Conservation (phyloP, 2,329 filamentous ascomycete species). For the Cladophialophora chaetospira region DNA sequence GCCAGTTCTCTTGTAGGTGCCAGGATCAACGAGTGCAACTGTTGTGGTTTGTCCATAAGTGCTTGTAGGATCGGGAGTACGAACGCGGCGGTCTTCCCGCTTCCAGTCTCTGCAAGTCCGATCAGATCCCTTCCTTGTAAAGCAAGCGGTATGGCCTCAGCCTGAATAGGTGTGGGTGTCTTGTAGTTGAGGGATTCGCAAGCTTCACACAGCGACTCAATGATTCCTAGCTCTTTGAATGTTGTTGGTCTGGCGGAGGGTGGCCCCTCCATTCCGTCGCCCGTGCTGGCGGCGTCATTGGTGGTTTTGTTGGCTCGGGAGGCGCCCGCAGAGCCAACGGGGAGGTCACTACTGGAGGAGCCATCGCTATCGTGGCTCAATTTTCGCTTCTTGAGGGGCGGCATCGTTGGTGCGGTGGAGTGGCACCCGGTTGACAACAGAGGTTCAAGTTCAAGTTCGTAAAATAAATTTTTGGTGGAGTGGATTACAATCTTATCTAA, state of each 20-base stretch:
- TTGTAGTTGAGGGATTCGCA: slow-evolving; percentile 82
- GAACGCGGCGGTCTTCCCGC: slow-evolving; percentile 94
- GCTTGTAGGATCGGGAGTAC: slow-evolving; percentile 89
- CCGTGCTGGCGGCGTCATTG: too few species aligned
- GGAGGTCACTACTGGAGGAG: background rate
- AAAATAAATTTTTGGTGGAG: slow-evolving; percentile 3
- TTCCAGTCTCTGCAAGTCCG: slow-evolving; percentile 91
- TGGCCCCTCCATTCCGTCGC: slow-evolving; percentile 2
- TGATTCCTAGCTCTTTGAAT: slow-evolving; percentile 67
- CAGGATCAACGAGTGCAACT: slow-evolving; percentile 84
- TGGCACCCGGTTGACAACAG: background rate
- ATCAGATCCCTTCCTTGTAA: slow-evolving; percentile 84
- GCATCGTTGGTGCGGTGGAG: slow-evolving; percentile 35
- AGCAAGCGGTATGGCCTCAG: slow-evolving; percentile 78
- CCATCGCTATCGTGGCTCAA: slow-evolving; percentile 27
- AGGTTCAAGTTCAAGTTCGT: background rate
- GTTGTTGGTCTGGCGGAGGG: slow-evolving; percentile 41
- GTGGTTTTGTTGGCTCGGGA: slow-evolving; percentile 21
- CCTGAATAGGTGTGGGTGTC: slow-evolving; percentile 84
- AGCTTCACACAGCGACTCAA: slow-evolving; percentile 85
- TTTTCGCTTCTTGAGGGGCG: slow-evolving; percentile 46
- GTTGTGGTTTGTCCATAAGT: slow-evolving; percentile 82
- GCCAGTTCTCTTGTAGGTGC: slow-evolving; percentile 93
- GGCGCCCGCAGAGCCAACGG: background rate
- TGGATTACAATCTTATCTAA: slow-evolving; percentile 19